Conservation (phyloP, 2,329 filamentous ascomycete genomes). For the Erysiphe pulchra region DNA sequence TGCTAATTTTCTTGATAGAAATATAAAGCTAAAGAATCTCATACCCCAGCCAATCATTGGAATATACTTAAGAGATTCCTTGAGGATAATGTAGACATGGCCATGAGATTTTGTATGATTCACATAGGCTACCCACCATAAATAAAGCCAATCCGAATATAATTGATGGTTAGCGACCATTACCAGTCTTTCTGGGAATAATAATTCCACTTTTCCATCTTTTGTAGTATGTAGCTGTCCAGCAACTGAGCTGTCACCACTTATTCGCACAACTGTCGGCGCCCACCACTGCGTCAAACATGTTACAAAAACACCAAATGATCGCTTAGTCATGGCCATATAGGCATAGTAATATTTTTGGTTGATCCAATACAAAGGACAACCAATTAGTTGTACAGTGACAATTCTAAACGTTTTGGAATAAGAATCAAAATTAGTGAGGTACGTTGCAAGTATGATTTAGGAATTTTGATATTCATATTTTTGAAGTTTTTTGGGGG, state of each 20-base stretch:
- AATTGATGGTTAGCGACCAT: constrained; percentile 74
- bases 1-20: constrained; percentile 73
- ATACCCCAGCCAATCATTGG: constrained; percentile 60
- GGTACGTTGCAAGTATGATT: too few species aligned
- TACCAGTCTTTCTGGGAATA: constrained; percentile 58
- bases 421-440: constrained; percentile 4
- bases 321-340: constrained; percentile 69
- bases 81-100: constrained; percentile 72
- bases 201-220: constrained; percentile 51
- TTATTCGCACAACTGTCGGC: constrained; percentile 60
- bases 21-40: constrained; percentile 75
- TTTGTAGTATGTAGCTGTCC: constrained; percentile 44
- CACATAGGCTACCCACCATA: constrained; percentile 86
- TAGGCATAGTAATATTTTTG: constrained; percentile 60
- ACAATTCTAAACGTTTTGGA: constrained; percentile 24
- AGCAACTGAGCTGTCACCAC: constrained; percentile 55
- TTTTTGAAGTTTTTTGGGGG: too few species aligned
- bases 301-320: constrained; percentile 53
- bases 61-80: constrained; percentile 62
- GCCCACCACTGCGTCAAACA: constrained; percentile 71
- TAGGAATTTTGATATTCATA: too few species aligned
- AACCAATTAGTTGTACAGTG: constrained; percentile 48
- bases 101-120: constrained; percentile 52
- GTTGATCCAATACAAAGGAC: constrained; percentile 51
- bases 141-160: constrained; percentile 27